Evolutionary conservation across 179 eudicot genomes (phyloP).

Genomic region (Silene vulgaris): DNA sequence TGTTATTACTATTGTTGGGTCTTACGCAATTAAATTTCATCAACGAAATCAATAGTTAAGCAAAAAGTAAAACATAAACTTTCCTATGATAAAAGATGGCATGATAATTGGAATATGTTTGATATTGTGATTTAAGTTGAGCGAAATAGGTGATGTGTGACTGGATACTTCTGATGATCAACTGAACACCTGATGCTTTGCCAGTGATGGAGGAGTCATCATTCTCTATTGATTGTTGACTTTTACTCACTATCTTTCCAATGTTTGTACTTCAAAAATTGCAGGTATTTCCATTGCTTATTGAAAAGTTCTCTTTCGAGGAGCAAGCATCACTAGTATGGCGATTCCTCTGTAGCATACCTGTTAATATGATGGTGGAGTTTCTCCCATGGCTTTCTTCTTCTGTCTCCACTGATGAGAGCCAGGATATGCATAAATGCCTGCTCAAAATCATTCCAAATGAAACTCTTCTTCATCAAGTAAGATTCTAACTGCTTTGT

Average conservation of each 20-base stretch:
- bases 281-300: slow-evolving; percentile 86
- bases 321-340: slow-evolving; percentile 91
- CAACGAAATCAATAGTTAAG: neutral
- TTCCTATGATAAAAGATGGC: neutral
- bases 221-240: neutral
- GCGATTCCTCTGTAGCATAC: slow-evolving; percentile 93
- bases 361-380: slow-evolving; percentile 89
- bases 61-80: neutral
- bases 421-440: slow-evolving; percentile 76
- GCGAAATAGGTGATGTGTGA: neutral
- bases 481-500: slow-evolving; percentile 27
- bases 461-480: slow-evolving; percentile 88
- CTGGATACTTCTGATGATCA: slow-evolving; percentile 7
- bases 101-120: neutral
- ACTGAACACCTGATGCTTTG: neutral
- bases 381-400: slow-evolving; percentile 95
- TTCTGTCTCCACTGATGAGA: slow-evolving; percentile 68
- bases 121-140: neutral
- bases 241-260: neutral
- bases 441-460: slow-evolving; percentile 68
- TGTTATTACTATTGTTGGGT: neutral
- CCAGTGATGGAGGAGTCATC: neutral
- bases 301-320: slow-evolving; percentile 81
- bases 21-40: neutral
- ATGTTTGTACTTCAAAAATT: slow-evolving; percentile 10